phyloP scores from a whole-genome alignment of 305 asterid genomes.

The Striga hermonthica region DNA sequence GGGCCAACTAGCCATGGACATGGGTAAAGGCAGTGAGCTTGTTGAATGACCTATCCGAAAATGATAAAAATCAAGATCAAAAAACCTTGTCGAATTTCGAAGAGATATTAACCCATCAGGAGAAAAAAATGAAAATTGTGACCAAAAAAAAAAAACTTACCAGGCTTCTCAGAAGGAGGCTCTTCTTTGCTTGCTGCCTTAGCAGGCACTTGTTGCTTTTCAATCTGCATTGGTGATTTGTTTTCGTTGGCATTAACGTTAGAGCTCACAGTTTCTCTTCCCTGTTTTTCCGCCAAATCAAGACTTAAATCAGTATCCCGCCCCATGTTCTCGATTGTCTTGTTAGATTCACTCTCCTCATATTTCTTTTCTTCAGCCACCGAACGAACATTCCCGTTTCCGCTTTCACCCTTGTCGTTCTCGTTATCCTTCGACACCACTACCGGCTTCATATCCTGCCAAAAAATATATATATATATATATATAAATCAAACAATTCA shows the following conservation, averaged over 20 bases:
- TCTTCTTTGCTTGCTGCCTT: slow-evolving; percentile 33
- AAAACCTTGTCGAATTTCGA: neutral
- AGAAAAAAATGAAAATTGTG: too few species aligned
- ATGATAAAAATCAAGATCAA: neutral
- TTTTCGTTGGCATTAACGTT: slow-evolving; percentile 30
- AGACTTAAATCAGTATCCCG: slow-evolving; percentile 54
- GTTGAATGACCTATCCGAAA: slow-evolving; percentile 48
- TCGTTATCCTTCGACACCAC: slow-evolving; percentile 34
- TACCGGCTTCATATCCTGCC: slow-evolving; percentile 44
- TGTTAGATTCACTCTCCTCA: slow-evolving; percentile 40
- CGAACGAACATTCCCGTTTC: slow-evolving; percentile 34
- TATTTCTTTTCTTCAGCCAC: slow-evolving; percentile 45
- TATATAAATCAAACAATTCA: neutral
- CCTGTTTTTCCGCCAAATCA: slow-evolving; percentile 58
- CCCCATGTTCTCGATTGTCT: slow-evolving; percentile 40
- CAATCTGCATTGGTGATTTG: slow-evolving; percentile 39
- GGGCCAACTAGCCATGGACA: slow-evolving; percentile 88
- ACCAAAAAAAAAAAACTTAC: slow-evolving; percentile 26
- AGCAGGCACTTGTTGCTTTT: slow-evolving; percentile 35
- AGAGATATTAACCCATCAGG: neutral
- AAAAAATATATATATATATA: too few species aligned
- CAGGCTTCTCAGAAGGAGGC: slow-evolving; percentile 36
- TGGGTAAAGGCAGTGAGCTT: slow-evolving; percentile 56
- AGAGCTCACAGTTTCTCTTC: slow-evolving; percentile 44
- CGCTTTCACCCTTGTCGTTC: slow-evolving; percentile 39